Evolutionary conservation across 768 basidiomycete genomes (phyloP), one percentile per base, ranked within the genome.

Genomic region (Clitopilus passeckerianus): DNA sequence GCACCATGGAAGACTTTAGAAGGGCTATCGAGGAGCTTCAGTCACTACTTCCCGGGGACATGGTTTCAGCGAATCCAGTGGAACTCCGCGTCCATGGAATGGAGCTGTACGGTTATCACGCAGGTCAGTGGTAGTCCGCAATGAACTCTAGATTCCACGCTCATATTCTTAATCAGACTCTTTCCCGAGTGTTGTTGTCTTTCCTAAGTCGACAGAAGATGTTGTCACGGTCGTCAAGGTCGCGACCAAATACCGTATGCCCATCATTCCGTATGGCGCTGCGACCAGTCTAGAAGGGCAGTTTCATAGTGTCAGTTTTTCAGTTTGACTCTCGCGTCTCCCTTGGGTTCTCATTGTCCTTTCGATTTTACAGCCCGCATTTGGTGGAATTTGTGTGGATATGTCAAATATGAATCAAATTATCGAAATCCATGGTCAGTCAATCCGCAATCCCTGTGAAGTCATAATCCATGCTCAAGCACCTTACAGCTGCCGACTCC

Each of bases 281-380:
- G 93, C 87, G 1, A 95, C 93, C 0, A 86, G 83, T 65, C 70
- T 95, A 20, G 93, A 95, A 67, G 92, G 92, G 0, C 88, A 92
- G 61, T 86, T 81, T 62, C 75, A 80, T 35, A 85, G 84, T 27
- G 90, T 90, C 63, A 60, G 84, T 15, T 18, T 12, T 12, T 16
- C 22, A 46, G 57, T 20, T 50, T 4, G 34, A 20, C 55, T 54
- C 20, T 43, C n/a, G n/a, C n/a, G n/a, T n/a, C n/a, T n/a, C n/a
- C n/a, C 8, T 56, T 27, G 37, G 20, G 9, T 52, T 27, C 24
- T 18, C 57, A 8, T 33, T 34, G 22, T 50, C 43, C 57, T 35
- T 3, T 5, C 10, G 37, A 41, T 46, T 20, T 15, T 46, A 30
- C 59, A 80, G 77, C 73, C 75, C 64, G 58, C 70, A 8, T 63